Conservation (phyloP, 306 rosid species). For the Elaeagnus macrophylla region DNA sequence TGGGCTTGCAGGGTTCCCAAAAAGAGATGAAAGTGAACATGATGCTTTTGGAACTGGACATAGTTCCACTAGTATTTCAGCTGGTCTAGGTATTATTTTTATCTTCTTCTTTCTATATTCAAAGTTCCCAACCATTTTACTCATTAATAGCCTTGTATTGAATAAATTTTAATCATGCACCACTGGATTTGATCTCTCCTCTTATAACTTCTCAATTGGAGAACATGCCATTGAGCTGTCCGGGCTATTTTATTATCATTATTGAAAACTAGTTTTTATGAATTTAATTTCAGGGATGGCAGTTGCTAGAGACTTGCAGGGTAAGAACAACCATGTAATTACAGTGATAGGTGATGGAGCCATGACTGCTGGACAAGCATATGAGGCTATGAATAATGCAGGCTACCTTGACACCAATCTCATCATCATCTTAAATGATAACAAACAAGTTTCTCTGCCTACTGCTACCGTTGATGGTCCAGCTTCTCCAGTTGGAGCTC, state of each 20-base stretch:
- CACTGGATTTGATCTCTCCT: too few species aligned
- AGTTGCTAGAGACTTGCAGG: conserved; percentile 46
- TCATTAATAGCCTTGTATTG: too few species aligned
- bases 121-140: too few species aligned
- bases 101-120: background rate
- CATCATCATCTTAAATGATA: conserved; percentile 54
- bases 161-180: too few species aligned
- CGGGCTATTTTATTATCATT: too few species aligned
- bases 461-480: conserved; percentile 61
- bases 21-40: conserved; percentile 49
- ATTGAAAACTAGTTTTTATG: background rate
- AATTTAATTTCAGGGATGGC: conserved; percentile 46
- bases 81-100: conserved; percentile 40
- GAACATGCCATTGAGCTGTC: too few species aligned
- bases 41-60: conserved; percentile 68
- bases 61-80: conserved; percentile 65
- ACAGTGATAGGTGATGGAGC: conserved; percentile 68
- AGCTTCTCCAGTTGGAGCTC: conserved; percentile 54
- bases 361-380: conserved; percentile 65
- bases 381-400: conserved; percentile 69
- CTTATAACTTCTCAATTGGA: too few species aligned
- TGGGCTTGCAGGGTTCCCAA: conserved; percentile 68
- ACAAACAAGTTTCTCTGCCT: conserved; percentile 60
- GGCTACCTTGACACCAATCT: conserved; percentile 54
- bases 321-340: conserved; percentile 46